Base-by-base conservation (phyloP, 2,329 filamentous ascomycete genomes). In the Beauveria varroae region DNA sequence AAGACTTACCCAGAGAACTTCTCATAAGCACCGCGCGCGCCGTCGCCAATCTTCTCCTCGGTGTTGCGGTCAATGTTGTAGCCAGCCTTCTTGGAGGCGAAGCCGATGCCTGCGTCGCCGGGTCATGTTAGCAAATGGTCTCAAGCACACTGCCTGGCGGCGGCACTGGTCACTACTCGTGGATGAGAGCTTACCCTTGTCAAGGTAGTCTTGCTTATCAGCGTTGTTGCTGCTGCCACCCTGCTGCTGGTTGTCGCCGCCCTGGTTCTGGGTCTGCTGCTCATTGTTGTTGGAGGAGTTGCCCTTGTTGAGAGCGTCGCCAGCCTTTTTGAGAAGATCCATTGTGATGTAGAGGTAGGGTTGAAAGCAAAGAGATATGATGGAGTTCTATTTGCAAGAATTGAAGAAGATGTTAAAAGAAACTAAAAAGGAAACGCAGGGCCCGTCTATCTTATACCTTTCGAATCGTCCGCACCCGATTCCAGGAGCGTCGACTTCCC, bases 261-360 rank as follows among this genome's bases (percentile, higher is more conserved):
- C 53, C 49, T 62, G 47, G 47, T 55, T 26, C 44, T 61, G 58
- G 34, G 60, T 51, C 54, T 66, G 59, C 14, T 64, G 57, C 24
- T 59, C 18, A 22, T 56, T 24, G 30, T 34, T 41, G 40, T 53
- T 34, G n/a, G n/a, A 22, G 26, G 30, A 41, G 10, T 50, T 50
- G 59, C 66, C 62, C 37, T 67, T 63, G 54, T 65, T 64, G 28
- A 54, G 49, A 24, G 47, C 34, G 28, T 54, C 55, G 51, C 63
- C 60, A 41, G 72, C 71, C 56, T 73, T 72, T 67, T 75, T 75
- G 70, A 76, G 28, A 66, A 74, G 73, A 72, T 76, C 73, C 74
- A 76, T 76, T 61, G 49, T 70, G 68, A 65, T 51, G 14, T 12
- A 12, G 34, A 12, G 28, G 26, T 28, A 59, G 34, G 14, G 5